Evolutionary conservation across 108 stramenopile genomes (phyloP).

Genomic region (Poteriospumella lacustris): DNA sequence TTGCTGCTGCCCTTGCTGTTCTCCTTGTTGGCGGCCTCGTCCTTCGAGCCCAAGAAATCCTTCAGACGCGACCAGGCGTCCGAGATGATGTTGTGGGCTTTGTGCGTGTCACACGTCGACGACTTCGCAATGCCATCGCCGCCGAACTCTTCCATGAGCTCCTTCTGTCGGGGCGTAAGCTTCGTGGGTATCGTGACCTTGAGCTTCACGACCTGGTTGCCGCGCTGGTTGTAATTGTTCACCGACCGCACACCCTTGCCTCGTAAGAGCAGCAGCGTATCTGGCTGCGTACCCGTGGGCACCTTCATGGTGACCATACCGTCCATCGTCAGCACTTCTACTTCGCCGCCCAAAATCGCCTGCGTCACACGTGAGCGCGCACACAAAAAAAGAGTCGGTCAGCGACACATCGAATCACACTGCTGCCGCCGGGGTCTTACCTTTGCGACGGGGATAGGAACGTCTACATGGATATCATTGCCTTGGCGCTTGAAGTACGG

Average conservation of each 20-base stretch:
- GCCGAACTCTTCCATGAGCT: conserved; percentile 82
- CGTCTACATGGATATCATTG: conserved; percentile 69
- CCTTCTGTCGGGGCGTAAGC: conserved; percentile 78
- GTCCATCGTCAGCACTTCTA: conserved; percentile 85
- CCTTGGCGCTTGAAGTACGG: conserved; percentile 75
- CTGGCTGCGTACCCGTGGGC: conserved; percentile 81
- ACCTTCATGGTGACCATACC: conserved; percentile 91
- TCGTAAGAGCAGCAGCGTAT: conserved; percentile 61
- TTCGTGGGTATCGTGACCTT: conserved; percentile 71
- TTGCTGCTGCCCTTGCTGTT: too few relatives aligned
- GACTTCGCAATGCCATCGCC: too few relatives aligned
- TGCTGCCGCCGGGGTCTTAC: conserved; percentile 54
- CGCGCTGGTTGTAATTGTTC: conserved; percentile 46
- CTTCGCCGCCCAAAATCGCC: conserved; percentile 70
- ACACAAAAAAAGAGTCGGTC: too few relatives aligned
- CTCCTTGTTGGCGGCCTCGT: neutral
- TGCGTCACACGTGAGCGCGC: too few relatives aligned
- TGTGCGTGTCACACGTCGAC: too few relatives aligned
- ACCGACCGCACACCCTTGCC: neutral
- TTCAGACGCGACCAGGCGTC: conserved; percentile 22
- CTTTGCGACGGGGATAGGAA: conserved; percentile 68
- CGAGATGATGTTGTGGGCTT: neutral
- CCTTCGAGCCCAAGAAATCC: neutral
- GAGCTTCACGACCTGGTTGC: conserved; percentile 87
- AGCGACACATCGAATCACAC: too few relatives aligned